These are phyloP conservation scores for Pseudogymnoascus sp. DNA, from an alignment of 2,329 filamentous ascomycete species.

Conservation along the genomic window DNA sequence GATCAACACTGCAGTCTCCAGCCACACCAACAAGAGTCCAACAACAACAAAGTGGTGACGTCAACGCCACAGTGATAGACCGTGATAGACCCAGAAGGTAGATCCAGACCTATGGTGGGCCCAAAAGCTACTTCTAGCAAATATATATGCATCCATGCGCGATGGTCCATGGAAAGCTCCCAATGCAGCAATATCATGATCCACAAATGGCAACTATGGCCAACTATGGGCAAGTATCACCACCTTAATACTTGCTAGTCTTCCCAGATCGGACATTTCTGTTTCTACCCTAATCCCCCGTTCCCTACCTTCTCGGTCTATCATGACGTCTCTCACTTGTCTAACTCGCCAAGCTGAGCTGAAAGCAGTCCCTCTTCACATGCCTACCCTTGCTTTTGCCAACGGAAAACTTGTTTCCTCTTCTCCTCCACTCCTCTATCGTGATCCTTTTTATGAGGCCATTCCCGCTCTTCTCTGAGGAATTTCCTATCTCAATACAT, in stretches of 20 bases:
- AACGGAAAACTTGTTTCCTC: background rate
- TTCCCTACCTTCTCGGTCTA: background rate
- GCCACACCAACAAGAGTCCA: background rate
- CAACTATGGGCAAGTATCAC: background rate
- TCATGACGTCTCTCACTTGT: background rate
- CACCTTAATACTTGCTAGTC: background rate
- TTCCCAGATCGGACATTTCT: background rate
- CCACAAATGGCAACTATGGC: background rate
- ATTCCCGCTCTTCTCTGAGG: background rate
- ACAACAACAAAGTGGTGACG: background rate
- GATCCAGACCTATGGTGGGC: background rate
- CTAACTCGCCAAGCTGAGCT: background rate
- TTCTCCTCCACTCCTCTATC: background rate
- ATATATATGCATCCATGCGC: background rate
- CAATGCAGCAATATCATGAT: constrained; percentile 1
- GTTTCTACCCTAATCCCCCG: background rate
- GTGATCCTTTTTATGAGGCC: constrained; percentile 8
- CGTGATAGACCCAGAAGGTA: background rate
- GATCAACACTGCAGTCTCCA: background rate
- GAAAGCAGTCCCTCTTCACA: background rate
- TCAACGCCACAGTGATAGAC: background rate
- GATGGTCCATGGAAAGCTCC: background rate
- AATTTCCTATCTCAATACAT: background rate
- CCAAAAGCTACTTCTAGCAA: background rate
- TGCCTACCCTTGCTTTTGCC: background rate